Evolutionary conservation across 306 rosid species (phyloP), one percentile per base, ranked within the genome.

Genomic region (Styphnolobium japonicum): DNA sequence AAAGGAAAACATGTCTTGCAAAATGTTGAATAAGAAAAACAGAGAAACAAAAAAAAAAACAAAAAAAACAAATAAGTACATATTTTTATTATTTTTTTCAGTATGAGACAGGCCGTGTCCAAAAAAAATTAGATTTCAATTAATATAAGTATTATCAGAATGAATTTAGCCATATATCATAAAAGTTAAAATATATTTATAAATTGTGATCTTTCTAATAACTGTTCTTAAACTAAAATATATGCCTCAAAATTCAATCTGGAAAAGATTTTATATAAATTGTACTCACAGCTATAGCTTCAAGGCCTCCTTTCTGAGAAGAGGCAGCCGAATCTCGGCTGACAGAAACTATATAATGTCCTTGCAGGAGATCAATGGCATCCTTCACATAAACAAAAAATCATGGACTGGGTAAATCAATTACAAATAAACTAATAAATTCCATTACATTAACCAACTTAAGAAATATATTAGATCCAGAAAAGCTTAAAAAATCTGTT

Each of bases 341-440:
- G 75, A 88, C 93, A 1, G 97, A 91, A 85, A 90, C 96, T 58
- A 95, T 95, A 84, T 91, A 95, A 88, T 95, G 94, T 83, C 99
- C 99, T 87, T 95, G 98, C 81, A 93, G 73, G 77, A 95, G 99
- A 91, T 95, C 99, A 85, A 91, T 95, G 76, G 98, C 94, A 76
- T 95, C 99, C 99, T 95, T 84, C 86, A 79, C 58, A 69, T 40
- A 64, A 71, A 81, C 18, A 86, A 56, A 45, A 76, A 29, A 78
- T 77, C 74, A 81, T 16, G 45, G 53, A 77, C 36, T 67, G 11
- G 15, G 48, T 22, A 12, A 76, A 67, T 57, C 58, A 77, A 43
- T 73, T 40, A 53, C 46, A 65, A 43, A 75, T 29, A 57, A 67
- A 75, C 14, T 27, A 51, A 42, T 43, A 34, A 75, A 2, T 7